phyloP scores from a whole-genome alignment of 768 basidiomycete genomes.

The Naganishia antarctica region DNA sequence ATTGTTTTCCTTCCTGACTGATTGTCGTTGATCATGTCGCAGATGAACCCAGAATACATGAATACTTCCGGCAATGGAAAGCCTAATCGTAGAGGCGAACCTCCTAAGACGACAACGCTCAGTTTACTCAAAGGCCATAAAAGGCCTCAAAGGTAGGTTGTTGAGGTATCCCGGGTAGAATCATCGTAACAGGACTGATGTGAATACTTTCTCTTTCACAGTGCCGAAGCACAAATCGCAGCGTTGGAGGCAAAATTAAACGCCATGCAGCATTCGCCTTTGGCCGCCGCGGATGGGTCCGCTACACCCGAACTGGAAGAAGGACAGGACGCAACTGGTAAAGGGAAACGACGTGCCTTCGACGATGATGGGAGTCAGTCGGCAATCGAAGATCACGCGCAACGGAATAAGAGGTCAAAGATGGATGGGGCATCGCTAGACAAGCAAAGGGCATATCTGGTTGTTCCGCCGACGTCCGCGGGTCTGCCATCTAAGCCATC shows the following conservation, averaged over 20 bases:
- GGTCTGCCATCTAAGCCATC: slow-evolving; percentile 4
- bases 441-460: neutral
- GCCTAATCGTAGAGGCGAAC: slow-evolving; percentile 33
- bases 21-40: neutral
- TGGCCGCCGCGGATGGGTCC: neutral
- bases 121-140: slow-evolving; percentile 74
- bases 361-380: neutral
- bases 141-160: slow-evolving; percentile 55
- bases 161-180: slow-evolving; percentile 10
- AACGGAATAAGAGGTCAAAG: slow-evolving; percentile 1
- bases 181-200: neutral
- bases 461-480: neutral
- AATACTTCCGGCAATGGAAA: neutral
- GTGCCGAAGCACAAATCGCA: slow-evolving; percentile 83
- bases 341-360: slow-evolving; percentile 1
- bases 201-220: slow-evolving; percentile 44
- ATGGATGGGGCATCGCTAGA: neutral
- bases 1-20: neutral
- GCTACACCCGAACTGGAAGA: slow-evolving; percentile 10
- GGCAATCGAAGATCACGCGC: neutral
- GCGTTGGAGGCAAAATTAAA: slow-evolving; percentile 91
- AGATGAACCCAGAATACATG: slow-evolving; percentile 12
- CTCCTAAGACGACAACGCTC: slow-evolving; percentile 67
- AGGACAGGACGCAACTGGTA: neutral
- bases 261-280: slow-evolving; percentile 55